Conservation (phyloP, 371 early-diverging fungal genomes). For the Mortierella sp. region DNA sequence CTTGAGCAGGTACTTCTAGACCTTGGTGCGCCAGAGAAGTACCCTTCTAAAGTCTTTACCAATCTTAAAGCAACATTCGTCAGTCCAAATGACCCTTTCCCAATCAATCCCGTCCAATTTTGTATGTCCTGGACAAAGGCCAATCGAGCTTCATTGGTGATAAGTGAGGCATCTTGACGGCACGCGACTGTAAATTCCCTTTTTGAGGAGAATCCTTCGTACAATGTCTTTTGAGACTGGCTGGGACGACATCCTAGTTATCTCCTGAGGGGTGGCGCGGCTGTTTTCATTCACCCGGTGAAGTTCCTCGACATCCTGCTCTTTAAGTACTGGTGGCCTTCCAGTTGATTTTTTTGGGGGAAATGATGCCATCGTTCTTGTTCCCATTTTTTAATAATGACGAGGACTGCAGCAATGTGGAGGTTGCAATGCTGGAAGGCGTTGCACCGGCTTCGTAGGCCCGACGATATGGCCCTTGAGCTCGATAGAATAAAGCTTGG, state of each 20-base stretch:
- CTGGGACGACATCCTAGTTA: neutral
- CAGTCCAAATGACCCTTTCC: neutral
- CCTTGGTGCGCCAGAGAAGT: conserved; percentile 9
- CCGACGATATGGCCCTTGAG: neutral
- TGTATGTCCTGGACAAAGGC: neutral
- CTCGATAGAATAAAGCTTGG: neutral
- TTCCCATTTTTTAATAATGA: neutral
- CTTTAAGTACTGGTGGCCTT: neutral
- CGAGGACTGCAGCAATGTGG: neutral
- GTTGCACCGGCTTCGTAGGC: neutral
- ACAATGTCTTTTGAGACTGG: neutral
- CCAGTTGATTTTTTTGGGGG: neutral
- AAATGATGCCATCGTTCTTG: neutral
- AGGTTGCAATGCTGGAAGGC: neutral
- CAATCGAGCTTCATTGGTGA: neutral
- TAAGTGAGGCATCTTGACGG: too few relatives aligned
- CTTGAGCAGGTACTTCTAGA: conserved; percentile 9
- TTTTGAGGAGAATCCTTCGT: too few relatives aligned
- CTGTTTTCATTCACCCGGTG: neutral
- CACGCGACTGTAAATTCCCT: too few relatives aligned
- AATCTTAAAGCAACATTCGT: neutral
- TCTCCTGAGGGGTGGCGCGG: neutral
- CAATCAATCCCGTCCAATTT: neutral
- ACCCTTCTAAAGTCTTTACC: neutral
- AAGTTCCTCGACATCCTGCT: neutral